Evolutionary conservation across 1,284 basidiomycete genomes (phyloP).

Genomic region (Pseudozyma tsukubaensis): DNA sequence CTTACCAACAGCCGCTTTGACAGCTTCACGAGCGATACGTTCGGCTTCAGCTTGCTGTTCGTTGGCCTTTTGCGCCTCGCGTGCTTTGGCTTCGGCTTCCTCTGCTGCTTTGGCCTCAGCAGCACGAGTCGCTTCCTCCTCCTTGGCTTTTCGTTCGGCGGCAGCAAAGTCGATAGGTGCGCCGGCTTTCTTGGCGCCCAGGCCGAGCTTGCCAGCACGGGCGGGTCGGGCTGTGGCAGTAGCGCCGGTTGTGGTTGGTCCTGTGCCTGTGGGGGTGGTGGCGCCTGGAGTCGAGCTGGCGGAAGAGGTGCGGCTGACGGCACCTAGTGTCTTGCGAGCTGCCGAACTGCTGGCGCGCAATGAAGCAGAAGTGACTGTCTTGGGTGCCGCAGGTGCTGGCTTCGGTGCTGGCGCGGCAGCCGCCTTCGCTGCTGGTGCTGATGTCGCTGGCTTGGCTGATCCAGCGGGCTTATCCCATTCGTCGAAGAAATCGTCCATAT

Average conservation of each 20-base stretch:
- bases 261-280: slow-evolving; percentile 46
- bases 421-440: slow-evolving; percentile 44
- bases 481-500: slow-evolving; percentile 90
- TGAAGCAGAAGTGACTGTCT: slow-evolving; percentile 59
- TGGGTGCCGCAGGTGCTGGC: slow-evolving; percentile 41
- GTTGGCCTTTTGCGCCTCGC: slow-evolving; percentile 40
- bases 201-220: slow-evolving; percentile 59
- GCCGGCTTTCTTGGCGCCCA: slow-evolving; percentile 61
- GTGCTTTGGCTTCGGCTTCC: slow-evolving; percentile 51
- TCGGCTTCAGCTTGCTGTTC: slow-evolving; percentile 53
- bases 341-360: slow-evolving; percentile 48
- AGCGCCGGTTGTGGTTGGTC: slow-evolving; percentile 26
- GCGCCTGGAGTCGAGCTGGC: slow-evolving; percentile 48
- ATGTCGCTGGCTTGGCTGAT: slow-evolving; percentile 38
- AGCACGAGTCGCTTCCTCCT: slow-evolving; percentile 55
- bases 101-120: slow-evolving; percentile 47
- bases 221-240: slow-evolving; percentile 41
- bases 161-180: slow-evolving; percentile 65
- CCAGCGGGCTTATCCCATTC: slow-evolving; percentile 86
- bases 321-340: slow-evolving; percentile 47
- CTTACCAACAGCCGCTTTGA: slow-evolving; percentile 49
- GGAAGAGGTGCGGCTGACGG: slow-evolving; percentile 51
- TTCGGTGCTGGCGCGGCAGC: slow-evolving; percentile 28
- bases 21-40: slow-evolving; percentile 56
- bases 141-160: slow-evolving; percentile 62